A percentile compares a stretch with the other conserved stretches of the same genome.
Conservation (phyloP, 805 yeast genomes). For the Suhomyces vadensis region DNA sequence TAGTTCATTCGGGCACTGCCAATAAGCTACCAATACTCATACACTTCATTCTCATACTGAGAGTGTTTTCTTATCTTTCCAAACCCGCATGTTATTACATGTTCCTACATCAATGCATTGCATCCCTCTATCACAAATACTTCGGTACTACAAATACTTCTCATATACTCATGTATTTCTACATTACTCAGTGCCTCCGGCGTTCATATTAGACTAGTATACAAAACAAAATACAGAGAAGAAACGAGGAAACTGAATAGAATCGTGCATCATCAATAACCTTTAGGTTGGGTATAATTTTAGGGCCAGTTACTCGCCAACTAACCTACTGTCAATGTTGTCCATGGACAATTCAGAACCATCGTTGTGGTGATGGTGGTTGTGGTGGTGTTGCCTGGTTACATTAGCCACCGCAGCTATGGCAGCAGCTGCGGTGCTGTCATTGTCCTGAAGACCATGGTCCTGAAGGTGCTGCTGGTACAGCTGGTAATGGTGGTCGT, state of each 20-base stretch:
- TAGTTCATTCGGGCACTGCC: no score
- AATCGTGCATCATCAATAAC: not conserved
- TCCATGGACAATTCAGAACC: constrained; percentile 41
- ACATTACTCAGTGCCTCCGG: not conserved
- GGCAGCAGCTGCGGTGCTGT: constrained; percentile 36
- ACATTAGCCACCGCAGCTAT: constrained; percentile 43
- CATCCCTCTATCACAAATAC: not conserved
- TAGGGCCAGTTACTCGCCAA: constrained; percentile 34
- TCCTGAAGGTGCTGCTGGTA: constrained; percentile 29
- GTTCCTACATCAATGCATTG: not conserved
- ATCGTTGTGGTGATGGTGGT: constrained; percentile 23
- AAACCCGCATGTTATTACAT: not conserved
- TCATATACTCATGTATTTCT: not conserved
- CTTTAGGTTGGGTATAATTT: not conserved
- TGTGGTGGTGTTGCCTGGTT: constrained; percentile 27
- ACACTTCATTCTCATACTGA: no score
- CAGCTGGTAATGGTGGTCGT: constrained; percentile 28
- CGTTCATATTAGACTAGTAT: constrained; percentile 16
- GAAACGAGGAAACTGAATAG: not conserved
- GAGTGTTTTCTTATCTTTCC: no score
- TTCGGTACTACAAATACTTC: not conserved
- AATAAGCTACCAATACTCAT: no score
- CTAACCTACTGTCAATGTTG: constrained; percentile 46
- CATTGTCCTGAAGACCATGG: constrained; percentile 25
- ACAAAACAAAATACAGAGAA: constrained; percentile 13